Evolutionary conservation across 257 asterid genomes (phyloP), one percentile per base, ranked within the genome.

Genomic region (Lycium barbarum): DNA sequence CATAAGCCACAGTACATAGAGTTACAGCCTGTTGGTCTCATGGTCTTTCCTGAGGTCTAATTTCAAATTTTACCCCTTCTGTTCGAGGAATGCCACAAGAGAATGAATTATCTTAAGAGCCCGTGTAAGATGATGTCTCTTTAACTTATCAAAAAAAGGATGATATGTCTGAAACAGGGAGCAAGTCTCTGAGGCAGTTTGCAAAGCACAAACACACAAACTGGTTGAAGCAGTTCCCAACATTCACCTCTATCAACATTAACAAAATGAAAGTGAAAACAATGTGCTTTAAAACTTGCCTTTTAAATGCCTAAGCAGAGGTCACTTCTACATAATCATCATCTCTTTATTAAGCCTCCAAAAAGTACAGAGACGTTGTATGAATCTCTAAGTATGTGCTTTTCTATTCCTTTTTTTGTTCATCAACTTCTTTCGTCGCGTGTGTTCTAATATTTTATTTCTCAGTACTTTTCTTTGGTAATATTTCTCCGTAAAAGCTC

Each of bases 21-120:
- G 72, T 67, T 13, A 67, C 49, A 15, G 22, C 76, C 22, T 67
- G 51, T 67, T 35, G 76, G 51, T 17, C 49, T 67, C 49, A 67
- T 67, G 76, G 76, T 67, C 51, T 72, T 72, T 72, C 38, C 17
- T 45, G 58, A 11, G 58, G 35, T 47, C 15, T 45, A 45, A n/a
- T 45, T 72, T 72, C 80, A n/a, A 13, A 63, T 43, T 45, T 72
- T 72, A 4, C 57, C 58, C 58, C 54, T 72, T 72, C 80, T 72
- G 57, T 72, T 72, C 8, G 0, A 72, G 58, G 80, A 72, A 72
- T n/a, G 80, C 0, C 7, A 38, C 22, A 72, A 72, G 58, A 72
- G 33, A 45, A 47, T 36, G 80, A 4, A 72, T 45, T 45, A 72
- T 43, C 58, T 9, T 43, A 43, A 51, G 38, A 65, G 26, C 72